Base-by-base conservation (phyloP, 768 basidiomycete genomes). In the Pulveroboletus sp. region DNA sequence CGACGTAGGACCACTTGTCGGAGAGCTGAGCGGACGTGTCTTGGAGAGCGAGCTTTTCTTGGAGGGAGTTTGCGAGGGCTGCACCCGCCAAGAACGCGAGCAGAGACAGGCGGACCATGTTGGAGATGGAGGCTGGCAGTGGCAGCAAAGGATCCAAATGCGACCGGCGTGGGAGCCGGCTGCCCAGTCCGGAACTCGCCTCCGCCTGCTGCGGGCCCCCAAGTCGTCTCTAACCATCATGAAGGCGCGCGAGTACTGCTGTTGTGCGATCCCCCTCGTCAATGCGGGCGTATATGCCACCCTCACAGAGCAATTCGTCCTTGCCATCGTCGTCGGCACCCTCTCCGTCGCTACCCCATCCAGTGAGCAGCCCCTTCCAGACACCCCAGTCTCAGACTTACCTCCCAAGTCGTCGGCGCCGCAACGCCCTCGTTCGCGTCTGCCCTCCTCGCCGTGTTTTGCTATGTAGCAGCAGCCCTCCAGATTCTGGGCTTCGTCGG, bases 261-360 rank as follows among this genome's bases (percentile, higher is more conserved):
- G 93, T 68, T 91, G 89, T 61, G 93, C 93, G 37, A 86, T 97
- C 51, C 94, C 94, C 9, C 71, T 93, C 42, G 75, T 93, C 54
- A 95, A 99, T 72, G 78, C 82, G 53, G 96, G 96, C 27, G 89
- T 97, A 45, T 97, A 96, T 59, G 68, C 80, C 17, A 79, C 86
- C 24, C 68, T 98, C 42, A 65, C 73, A 0, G 89, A 95, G 65
- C 93, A 96, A 69, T 75, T 89, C 36, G 71, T 79, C 14, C 64
- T 85, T 17, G 83, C 79, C 5, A 61, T 90, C 54, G 52, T 86
- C 14, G 79, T 83, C 10, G 93, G 86, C 17, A 81, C 83, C 4
- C 75, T 95, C 23, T 77, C 87, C 11, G 58, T 95, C 30, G 84
- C 82, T 2, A 89, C 92, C 2, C 87, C 91, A 16, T 71, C 73